These are phyloP conservation scores for Sparassis latifolia DNA, from an alignment of 1,284 basidiomycete genomes.

Conservation along the genomic window DNA sequence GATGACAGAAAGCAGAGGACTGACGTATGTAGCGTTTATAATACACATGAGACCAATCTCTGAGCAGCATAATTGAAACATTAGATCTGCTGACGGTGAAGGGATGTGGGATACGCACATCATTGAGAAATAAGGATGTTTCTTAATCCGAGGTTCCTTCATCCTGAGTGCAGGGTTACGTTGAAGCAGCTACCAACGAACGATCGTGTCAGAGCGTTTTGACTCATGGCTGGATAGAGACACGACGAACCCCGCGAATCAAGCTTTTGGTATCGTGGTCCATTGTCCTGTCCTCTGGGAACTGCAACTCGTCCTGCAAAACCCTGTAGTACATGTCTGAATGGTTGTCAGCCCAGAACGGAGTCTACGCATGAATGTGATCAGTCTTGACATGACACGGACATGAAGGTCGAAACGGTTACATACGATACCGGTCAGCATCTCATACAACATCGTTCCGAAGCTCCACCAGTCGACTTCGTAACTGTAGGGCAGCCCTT, in stretches of 20 bases:
- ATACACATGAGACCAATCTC: conserved; percentile 91
- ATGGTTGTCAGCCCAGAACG: conserved; percentile 91
- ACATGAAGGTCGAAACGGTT: not conserved
- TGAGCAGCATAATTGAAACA: conserved; percentile 25
- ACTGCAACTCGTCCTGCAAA: conserved; percentile 81
- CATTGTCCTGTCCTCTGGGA: conserved; percentile 85
- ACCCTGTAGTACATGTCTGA: conserved; percentile 93
- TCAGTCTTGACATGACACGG: conserved; percentile 1
- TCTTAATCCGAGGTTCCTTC: conserved; percentile 89
- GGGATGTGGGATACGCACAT: conserved; percentile 54
- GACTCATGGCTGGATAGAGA: not conserved
- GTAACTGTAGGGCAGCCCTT: conserved; percentile 86
- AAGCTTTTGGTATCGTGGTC: conserved; percentile 94
- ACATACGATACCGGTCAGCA: conserved; percentile 84
- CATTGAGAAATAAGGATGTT: conserved; percentile 94
- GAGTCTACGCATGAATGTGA: conserved; percentile 53
- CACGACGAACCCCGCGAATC: conserved; percentile 76
- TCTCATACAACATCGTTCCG: conserved; percentile 95
- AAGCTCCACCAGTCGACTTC: conserved; percentile 98
- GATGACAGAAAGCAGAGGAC: conserved; percentile 5
- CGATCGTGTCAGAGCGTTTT: conserved; percentile 10
- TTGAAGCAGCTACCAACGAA: conserved; percentile 67
- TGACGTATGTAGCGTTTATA: conserved; percentile 90
- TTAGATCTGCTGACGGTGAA: conserved; percentile 9
- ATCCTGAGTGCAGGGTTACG: conserved; percentile 87